Conservation (phyloP, 768 basidiomycete species). For the Boletellus ananas region DNA sequence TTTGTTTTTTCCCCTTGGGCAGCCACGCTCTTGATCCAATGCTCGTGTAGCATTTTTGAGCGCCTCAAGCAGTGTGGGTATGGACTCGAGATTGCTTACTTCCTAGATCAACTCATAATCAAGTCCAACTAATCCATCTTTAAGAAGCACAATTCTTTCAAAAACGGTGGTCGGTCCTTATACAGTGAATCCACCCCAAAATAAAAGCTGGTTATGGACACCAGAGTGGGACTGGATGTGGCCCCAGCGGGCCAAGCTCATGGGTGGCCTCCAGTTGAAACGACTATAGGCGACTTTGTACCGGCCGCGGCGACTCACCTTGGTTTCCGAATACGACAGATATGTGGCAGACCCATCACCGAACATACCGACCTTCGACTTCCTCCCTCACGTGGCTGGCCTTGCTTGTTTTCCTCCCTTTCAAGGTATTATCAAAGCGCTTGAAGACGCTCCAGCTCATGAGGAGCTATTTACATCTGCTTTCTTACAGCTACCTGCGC, state of each 20-base stretch:
- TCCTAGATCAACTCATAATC: too few species aligned
- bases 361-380: not conserved
- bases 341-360: not conserved
- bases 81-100: too few species aligned
- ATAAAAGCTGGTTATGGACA: not conserved
- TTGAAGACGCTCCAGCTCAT: not conserved
- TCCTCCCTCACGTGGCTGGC: conserved; percentile 10
- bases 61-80: too few species aligned
- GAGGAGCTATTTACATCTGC: not conserved
- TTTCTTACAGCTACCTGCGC: conserved; percentile 6
- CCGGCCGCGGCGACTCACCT: too few species aligned
- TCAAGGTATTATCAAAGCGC: conserved; percentile 5
- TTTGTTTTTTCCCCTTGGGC: too few species aligned
- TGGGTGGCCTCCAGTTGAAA: not conserved
- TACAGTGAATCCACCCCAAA: too few species aligned
- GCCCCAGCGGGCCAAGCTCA: not conserved
- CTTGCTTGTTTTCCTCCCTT: conserved; percentile 6
- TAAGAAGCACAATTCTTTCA: too few species aligned
- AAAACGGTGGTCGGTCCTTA: too few species aligned
- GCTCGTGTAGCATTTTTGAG: too few species aligned
- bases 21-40: too few species aligned
- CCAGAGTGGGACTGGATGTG: conserved; percentile 10
- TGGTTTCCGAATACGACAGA: not conserved
- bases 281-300: too few species aligned
- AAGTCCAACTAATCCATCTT: too few species aligned